Conservation (phyloP, 163 green algal species). For the Scenedesmus sp. region DNA sequence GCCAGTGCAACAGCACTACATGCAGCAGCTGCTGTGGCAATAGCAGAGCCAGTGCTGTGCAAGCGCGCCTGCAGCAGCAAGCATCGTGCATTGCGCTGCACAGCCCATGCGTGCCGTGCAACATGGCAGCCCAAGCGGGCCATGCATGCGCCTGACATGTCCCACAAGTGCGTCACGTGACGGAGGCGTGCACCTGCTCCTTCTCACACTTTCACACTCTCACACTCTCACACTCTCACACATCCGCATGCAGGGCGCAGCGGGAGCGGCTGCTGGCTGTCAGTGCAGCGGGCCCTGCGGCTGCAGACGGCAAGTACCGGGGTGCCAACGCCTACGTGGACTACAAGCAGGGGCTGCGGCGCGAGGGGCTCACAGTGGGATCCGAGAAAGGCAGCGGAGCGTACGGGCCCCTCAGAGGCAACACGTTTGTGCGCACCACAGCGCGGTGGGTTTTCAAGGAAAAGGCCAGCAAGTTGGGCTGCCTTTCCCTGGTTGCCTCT, state of each 20-base stretch:
- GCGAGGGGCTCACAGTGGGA: slow-evolving; percentile 38
- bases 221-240: no score
- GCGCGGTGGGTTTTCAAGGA: not conserved
- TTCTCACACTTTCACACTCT: no score
- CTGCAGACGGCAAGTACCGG: slow-evolving; percentile 79
- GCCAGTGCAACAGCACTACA: not conserved
- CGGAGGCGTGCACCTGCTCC: no score
- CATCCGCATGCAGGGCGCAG: not conserved
- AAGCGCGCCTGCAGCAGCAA: no score
- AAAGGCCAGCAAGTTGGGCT: no score
- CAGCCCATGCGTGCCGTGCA: no score
- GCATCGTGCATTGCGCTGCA: no score
- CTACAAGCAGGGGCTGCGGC: slow-evolving; percentile 65
- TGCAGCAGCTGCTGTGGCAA: not conserved
- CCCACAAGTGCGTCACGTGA: no score
- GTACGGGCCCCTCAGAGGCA: slow-evolving; percentile 93
- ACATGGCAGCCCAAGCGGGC: no score
- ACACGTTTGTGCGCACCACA: slow-evolving; percentile 89
- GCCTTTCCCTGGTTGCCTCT: no score
- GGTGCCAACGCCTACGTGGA: slow-evolving; percentile 89
- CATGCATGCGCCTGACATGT: no score
- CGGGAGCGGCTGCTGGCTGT: not conserved
- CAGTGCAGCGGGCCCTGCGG: slow-evolving; percentile 19
- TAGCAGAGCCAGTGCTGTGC: no score
- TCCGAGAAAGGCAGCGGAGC: slow-evolving; percentile 74